phyloP scores from a whole-genome alignment of 176 grass and related monocot genomes.

The Aegilops bicornis region DNA sequence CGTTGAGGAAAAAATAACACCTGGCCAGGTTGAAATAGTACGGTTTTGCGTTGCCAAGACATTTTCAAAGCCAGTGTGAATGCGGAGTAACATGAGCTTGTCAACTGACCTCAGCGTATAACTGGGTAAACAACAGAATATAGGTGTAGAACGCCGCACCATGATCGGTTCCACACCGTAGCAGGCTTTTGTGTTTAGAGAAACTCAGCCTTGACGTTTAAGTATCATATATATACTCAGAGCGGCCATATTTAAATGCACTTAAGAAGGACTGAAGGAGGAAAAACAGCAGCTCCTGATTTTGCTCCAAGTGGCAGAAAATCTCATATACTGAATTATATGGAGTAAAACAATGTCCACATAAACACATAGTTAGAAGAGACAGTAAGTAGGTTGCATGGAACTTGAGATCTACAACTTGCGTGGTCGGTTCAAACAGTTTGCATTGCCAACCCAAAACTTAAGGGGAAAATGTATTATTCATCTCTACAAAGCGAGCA shows the following conservation, averaged over 20 bases:
- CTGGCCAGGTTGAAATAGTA: background rate
- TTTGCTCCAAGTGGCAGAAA: slow-evolving; percentile 25
- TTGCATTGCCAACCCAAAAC: background rate
- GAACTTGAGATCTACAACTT: background rate
- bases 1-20: background rate
- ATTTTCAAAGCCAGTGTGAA: background rate
- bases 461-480: background rate
- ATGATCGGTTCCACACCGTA: slow-evolving; percentile 8
- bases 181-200: background rate
- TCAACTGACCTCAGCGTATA: slow-evolving; percentile 26
- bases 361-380: background rate
- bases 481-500: background rate
- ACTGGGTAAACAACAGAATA: background rate
- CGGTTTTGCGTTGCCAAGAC: background rate
- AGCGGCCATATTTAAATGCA: background rate
- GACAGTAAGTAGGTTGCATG: background rate
- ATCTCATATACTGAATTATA: background rate
- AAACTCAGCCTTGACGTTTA: background rate
- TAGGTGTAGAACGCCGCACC: background rate
- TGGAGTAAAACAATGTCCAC: slow-evolving; percentile 7
- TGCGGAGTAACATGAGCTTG: background rate
- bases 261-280: background rate
- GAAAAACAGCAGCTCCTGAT: background rate
- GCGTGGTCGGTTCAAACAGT: background rate
- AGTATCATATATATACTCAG: background rate